A percentile compares a stretch with the other conserved stretches of the same genome.
These are phyloP conservation scores for Setaria viridis DNA, from an alignment of 202 grass and related monocot genomes.

Conservation along the genomic window DNA sequence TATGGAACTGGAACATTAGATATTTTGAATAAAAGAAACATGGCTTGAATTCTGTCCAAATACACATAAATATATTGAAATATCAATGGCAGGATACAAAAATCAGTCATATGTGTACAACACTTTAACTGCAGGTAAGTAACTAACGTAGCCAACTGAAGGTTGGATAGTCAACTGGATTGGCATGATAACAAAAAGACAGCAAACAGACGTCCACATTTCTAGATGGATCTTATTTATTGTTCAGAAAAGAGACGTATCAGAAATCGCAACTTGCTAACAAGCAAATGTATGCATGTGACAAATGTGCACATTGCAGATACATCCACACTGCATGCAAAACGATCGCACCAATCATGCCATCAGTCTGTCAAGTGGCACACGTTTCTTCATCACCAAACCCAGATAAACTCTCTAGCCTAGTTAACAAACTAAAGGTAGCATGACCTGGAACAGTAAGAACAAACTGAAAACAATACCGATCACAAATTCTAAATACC, in stretches of 20 bases:
- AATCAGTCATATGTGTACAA: background rate
- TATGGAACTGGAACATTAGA: background rate
- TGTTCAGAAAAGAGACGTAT: constrained; percentile 28
- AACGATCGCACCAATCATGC: constrained; percentile 19
- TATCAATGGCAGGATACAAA: too few relatives aligned
- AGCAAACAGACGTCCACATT: constrained; percentile 21
- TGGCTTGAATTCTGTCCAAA: background rate
- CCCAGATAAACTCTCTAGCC: background rate
- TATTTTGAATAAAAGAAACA: background rate
- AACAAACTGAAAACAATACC: background rate
- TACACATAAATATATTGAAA: background rate
- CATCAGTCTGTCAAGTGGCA: background rate
- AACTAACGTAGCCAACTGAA: background rate
- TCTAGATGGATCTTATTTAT: constrained; percentile 1
- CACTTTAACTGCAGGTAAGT: background rate
- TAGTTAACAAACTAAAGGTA: too few relatives aligned
- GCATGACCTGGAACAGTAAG: too few relatives aligned
- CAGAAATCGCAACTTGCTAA: background rate
- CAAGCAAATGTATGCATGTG: constrained; percentile 17
- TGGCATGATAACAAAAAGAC: constrained; percentile 4
- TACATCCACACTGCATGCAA: background rate
- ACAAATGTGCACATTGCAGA: constrained; percentile 11
- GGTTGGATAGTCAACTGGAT: constrained; percentile 10
- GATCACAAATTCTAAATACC: background rate
- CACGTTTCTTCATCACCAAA: background rate